Conservation (phyloP, 2,329 filamentous ascomycete genomes). For the Lecanoromycetidae sp. region DNA sequence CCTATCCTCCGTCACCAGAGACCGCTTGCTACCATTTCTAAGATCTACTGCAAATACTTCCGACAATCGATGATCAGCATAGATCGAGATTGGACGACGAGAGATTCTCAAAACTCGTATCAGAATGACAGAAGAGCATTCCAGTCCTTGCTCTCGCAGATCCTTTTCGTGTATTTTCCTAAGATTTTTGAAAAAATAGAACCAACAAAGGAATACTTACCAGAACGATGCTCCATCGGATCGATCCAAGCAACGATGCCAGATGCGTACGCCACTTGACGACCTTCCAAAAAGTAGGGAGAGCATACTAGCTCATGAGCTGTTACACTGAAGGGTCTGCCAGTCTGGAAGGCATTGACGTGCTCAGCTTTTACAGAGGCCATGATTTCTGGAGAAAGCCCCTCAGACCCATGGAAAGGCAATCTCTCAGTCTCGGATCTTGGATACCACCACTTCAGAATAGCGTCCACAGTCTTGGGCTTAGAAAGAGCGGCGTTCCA, state of each 20-base stretch:
- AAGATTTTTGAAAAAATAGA: no score
- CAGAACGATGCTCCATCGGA: background rate
- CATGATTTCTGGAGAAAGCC: background rate
- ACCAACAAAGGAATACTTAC: no score
- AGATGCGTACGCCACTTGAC: background rate
- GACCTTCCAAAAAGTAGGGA: no score
- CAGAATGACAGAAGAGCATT: no score
- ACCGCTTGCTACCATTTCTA: background rate
- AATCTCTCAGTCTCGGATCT: background rate
- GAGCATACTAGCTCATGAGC: background rate
- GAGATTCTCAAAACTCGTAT: no score
- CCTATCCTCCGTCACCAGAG: background rate
- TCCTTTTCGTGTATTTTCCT: no score
- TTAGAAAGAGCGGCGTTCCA: conserved; percentile 8
- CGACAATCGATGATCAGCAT: no score
- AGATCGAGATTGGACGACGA: no score
- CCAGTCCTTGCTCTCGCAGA: no score
- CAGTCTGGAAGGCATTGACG: conserved; percentile 10
- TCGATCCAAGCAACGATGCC: background rate
- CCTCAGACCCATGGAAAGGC: background rate
- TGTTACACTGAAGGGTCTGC: conserved; percentile 5
- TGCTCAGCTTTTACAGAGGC: conserved; percentile 2
- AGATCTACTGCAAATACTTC: background rate
- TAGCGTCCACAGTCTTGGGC: background rate
- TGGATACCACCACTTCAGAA: conserved; percentile 6